Conservation (phyloP, 2,329 filamentous ascomycete genomes). For the Aphanocladium album region DNA sequence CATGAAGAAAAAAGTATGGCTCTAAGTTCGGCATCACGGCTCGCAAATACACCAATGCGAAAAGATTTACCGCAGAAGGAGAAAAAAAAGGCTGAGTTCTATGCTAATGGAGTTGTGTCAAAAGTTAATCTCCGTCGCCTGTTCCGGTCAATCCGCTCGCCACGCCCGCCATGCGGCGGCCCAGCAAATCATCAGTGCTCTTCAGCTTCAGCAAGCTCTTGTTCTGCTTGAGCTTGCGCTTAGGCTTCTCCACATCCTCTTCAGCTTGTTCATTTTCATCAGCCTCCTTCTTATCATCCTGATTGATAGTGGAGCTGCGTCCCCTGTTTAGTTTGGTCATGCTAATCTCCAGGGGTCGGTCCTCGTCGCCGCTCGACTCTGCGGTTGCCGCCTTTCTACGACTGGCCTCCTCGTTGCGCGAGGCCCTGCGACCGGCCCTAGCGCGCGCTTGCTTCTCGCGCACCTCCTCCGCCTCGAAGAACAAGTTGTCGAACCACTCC, state of each 20-base stretch:
- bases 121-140: conserved; percentile 25
- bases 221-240: conserved; percentile 23
- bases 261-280: neutral
- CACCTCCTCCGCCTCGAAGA: conserved; percentile 47
- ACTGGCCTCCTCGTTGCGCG: conserved; percentile 24
- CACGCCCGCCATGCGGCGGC: conserved; percentile 44
- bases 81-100: neutral
- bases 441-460: conserved; percentile 21
- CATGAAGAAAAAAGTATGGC: neutral
- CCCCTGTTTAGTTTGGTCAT: conserved; percentile 45
- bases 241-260: neutral
- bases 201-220: conserved; percentile 39
- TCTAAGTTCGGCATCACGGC: neutral
- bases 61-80: too few relatives aligned
- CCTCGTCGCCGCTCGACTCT: conserved; percentile 73
- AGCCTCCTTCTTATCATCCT: neutral
- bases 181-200: conserved; percentile 44
- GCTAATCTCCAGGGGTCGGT: conserved; percentile 75
- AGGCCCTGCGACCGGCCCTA: conserved; percentile 14
- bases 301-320: conserved; percentile 14
- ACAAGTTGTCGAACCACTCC: conserved; percentile 76
- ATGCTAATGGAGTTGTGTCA: neutral
- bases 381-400: conserved; percentile 23
- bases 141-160: conserved; percentile 39
- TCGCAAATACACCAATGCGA: too few relatives aligned